Conservation (phyloP, 176 grass and related monocot genomes). For the Lolium perenne region DNA sequence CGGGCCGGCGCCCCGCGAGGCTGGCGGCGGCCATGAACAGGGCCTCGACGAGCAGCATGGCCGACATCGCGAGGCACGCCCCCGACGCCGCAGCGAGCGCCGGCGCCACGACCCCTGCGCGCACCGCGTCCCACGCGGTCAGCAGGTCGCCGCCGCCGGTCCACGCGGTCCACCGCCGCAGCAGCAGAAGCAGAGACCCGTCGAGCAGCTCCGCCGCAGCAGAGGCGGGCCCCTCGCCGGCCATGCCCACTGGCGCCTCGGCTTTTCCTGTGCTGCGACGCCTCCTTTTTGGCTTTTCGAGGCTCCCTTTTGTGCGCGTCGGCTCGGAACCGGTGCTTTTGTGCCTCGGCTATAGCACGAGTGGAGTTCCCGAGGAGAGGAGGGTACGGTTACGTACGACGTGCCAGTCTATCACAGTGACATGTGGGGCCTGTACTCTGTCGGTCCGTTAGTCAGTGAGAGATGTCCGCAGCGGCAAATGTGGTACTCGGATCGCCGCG, state of each 20-base stretch:
- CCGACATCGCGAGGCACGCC: constrained; percentile 66
- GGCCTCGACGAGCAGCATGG: constrained; percentile 76
- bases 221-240: constrained; percentile 20
- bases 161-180: neutral
- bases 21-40: constrained; percentile 67
- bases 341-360: neutral
- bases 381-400: neutral
- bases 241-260: constrained; percentile 11
- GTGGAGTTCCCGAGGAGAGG: neutral
- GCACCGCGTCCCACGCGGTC: constrained; percentile 51
- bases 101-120: constrained; percentile 64
- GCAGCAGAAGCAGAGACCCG: neutral
- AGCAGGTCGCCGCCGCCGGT: neutral
- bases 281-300: neutral
- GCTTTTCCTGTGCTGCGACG: neutral
- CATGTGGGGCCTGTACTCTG: neutral
- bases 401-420: neutral
- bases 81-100: constrained; percentile 52
- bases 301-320: constrained; percentile 33
- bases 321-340: constrained; percentile 31
- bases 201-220: constrained; percentile 12
- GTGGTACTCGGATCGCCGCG: too few species aligned
- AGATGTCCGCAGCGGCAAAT: neutral
- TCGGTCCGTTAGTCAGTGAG: neutral
- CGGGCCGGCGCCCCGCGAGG: constrained; percentile 50